Conservation (phyloP, 441 rosid genomes). For the Biscutella laevigata region DNA sequence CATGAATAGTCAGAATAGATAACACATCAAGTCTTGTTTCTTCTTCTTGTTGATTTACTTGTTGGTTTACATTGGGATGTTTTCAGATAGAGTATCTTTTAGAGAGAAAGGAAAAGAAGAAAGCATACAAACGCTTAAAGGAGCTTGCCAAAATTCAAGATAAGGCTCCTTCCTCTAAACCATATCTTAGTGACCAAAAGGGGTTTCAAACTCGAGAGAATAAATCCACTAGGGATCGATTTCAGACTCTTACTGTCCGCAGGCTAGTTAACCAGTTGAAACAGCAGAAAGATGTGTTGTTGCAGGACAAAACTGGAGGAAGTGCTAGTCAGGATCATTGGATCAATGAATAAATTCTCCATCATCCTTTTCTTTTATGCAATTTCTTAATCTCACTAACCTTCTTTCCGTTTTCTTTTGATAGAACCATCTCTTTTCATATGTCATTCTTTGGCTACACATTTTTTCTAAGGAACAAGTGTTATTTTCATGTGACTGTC, state of each 20-base stretch:
- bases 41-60: constrained; percentile 5
- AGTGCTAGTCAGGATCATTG: constrained; percentile 18
- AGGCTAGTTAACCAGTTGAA: constrained; percentile 45
- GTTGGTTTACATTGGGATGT: neutral
- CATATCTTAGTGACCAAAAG: constrained; percentile 49
- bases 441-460: constrained; percentile 3
- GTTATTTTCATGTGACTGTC: neutral
- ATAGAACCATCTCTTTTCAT: neutral
- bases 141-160: constrained; percentile 53
- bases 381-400: neutral
- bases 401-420: neutral
- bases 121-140: constrained; percentile 55
- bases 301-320: constrained; percentile 33
- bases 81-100: constrained; percentile 56
- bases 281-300: constrained; percentile 41
- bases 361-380: neutral
- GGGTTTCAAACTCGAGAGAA: constrained; percentile 50
- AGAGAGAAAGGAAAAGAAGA: constrained; percentile 51
- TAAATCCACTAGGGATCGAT: constrained; percentile 36
- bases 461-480: neutral
- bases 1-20: neutral
- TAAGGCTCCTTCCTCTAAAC: constrained; percentile 64
- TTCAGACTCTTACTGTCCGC: constrained; percentile 31
- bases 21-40: no score
- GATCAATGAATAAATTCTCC: constrained; percentile 18